These are phyloP conservation scores for Metschnikowia reukaufii DNA, from an alignment of 805 yeast species.

Conservation along the genomic window DNA sequence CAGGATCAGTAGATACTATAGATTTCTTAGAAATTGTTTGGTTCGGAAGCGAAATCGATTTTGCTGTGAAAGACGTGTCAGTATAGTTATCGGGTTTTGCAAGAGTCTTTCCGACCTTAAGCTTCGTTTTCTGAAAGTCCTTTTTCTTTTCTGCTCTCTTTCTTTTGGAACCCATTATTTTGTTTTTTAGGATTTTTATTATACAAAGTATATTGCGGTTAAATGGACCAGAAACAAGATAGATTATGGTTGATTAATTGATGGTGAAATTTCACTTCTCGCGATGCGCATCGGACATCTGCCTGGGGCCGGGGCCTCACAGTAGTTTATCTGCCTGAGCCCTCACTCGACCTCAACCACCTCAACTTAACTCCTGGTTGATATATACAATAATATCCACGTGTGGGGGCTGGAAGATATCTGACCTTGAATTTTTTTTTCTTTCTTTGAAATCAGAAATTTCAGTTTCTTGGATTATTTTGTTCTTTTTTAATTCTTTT, in stretches of 20 bases:
- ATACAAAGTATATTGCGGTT: not conserved
- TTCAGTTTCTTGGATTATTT: no score
- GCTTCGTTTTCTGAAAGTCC: slow-evolving; percentile 74
- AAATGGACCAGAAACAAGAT: no score
- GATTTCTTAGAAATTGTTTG: slow-evolving; percentile 35
- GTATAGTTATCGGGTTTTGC: slow-evolving; percentile 74
- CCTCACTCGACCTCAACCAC: not conserved
- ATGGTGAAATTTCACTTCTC: slow-evolving; percentile 3
- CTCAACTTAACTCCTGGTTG: not conserved
- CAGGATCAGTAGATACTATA: slow-evolving; percentile 3
- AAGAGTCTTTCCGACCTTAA: slow-evolving; percentile 83
- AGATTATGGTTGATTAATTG: no score
- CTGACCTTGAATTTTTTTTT: no score
- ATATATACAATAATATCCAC: no score
- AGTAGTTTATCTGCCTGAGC: not conserved
- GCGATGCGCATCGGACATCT: slow-evolving; percentile 16
- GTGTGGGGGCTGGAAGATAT: no score
- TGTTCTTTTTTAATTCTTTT: no score
- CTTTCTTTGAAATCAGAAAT: no score
- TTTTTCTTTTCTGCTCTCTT: slow-evolving; percentile 65
- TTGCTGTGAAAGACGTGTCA: slow-evolving; percentile 80
- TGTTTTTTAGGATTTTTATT: not conserved
- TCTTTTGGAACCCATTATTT: slow-evolving; percentile 46
- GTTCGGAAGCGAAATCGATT: slow-evolving; percentile 49
- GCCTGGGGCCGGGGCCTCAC: not conserved